Evolutionary conservation across 768 basidiomycete species (phyloP).

Genomic region (Dictyophora rubrovolvata): DNA sequence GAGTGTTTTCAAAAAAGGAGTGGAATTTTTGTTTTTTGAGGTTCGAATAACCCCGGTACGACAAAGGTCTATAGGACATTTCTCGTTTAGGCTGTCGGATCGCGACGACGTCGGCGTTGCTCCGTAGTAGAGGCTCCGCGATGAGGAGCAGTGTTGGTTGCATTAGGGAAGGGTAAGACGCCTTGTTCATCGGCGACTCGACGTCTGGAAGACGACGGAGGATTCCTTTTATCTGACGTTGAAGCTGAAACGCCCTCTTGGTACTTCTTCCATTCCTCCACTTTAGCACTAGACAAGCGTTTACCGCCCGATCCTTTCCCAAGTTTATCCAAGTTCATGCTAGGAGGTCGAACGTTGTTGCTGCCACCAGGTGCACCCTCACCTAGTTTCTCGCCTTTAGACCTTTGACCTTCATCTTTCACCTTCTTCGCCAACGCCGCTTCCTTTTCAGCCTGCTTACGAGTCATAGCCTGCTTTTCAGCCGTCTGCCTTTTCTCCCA

Average conservation of each 20-base stretch:
- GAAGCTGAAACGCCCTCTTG: slow-evolving; percentile 39
- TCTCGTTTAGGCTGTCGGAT: slow-evolving; percentile 15
- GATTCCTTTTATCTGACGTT: slow-evolving; percentile 13
- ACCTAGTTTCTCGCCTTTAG: slow-evolving; percentile 24
- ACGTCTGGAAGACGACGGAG: slow-evolving; percentile 15
- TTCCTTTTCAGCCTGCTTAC: slow-evolving; percentile 63
- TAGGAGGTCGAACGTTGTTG: slow-evolving; percentile 8
- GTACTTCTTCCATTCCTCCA: slow-evolving; percentile 76
- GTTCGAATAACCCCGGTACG: too few species aligned
- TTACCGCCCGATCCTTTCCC: slow-evolving; percentile 36
- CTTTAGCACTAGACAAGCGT: slow-evolving; percentile 66
- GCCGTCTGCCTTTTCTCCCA: slow-evolving; percentile 72
- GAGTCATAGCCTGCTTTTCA: slow-evolving; percentile 66
- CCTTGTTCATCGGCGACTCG: slow-evolving; percentile 14
- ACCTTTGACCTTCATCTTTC: slow-evolving; percentile 36
- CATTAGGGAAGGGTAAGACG: slow-evolving; percentile 7
- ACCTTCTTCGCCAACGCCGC: slow-evolving; percentile 26
- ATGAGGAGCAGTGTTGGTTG: not conserved
- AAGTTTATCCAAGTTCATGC: slow-evolving; percentile 52
- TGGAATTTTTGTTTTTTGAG: too few species aligned
- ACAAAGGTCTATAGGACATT: too few species aligned
- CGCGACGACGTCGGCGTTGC: slow-evolving; percentile 13
- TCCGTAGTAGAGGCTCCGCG: not conserved
- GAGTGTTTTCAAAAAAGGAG: too few species aligned
- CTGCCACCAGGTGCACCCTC: slow-evolving; percentile 17